Conservation (phyloP, 2,329 filamentous ascomycete species). For the Cercospora sp. region DNA sequence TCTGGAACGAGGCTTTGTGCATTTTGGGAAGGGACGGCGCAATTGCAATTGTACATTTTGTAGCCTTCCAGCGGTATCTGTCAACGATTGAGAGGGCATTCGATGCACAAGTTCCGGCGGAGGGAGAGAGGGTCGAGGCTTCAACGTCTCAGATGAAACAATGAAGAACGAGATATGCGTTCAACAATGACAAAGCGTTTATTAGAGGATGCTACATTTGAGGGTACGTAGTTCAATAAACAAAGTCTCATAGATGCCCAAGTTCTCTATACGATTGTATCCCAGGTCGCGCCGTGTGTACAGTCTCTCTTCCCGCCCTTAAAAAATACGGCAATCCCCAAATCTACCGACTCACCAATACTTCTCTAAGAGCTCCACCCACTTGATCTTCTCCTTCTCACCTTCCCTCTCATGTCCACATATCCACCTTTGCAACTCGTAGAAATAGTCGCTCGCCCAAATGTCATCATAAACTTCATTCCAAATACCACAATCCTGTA, state of each 20-base stretch:
- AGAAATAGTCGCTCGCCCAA: background rate
- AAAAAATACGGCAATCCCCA: background rate
- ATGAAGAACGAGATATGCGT: background rate
- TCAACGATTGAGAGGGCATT: conserved; percentile 21
- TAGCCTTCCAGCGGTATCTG: conserved; percentile 15
- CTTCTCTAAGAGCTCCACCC: background rate
- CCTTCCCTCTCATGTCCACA: background rate
- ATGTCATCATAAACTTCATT: background rate
- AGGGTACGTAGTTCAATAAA: background rate
- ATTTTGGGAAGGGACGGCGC: conserved; percentile 14
- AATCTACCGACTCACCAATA: background rate
- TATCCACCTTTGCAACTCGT: background rate
- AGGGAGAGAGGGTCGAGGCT: background rate
- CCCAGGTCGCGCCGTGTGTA: too few species aligned
- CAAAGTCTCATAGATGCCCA: background rate
- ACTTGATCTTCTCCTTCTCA: background rate
- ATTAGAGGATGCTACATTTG: background rate
- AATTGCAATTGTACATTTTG: conserved; percentile 12
- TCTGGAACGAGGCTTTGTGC: conserved; percentile 17
- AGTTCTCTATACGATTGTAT: background rate
- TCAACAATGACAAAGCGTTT: background rate
- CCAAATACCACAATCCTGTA: background rate
- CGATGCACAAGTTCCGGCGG: conserved; percentile 22
- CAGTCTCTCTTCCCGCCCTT: too few species aligned
- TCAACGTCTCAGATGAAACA: background rate